phyloP scores from a whole-genome alignment of 306 rosid species.

The Trifolium repens region DNA sequence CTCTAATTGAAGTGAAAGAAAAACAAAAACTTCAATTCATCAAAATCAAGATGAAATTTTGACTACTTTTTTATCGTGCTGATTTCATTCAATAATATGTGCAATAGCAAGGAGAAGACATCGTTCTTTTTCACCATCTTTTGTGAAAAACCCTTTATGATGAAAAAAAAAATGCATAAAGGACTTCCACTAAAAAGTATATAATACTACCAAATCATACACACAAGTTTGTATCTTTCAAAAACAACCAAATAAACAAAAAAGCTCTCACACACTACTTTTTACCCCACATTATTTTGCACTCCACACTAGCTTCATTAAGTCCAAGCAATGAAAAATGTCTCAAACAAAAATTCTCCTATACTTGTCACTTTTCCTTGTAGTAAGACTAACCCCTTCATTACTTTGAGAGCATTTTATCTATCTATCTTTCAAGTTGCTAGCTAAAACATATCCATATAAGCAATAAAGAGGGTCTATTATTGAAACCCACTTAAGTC shows the following conservation, averaged over 20 bases:
- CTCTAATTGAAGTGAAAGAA: slow-evolving; percentile 3
- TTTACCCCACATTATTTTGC: slow-evolving; percentile 45
- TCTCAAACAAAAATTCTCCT: slow-evolving; percentile 39
- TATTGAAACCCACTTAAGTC: slow-evolving; percentile 55
- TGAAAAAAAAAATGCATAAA: slow-evolving; percentile 37
- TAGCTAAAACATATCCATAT: slow-evolving; percentile 45
- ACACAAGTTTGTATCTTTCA: slow-evolving; percentile 50
- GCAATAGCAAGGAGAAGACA: slow-evolving; percentile 37
- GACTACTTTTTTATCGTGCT: slow-evolving; percentile 39
- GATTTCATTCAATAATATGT: slow-evolving; percentile 15
- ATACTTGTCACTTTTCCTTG: slow-evolving; percentile 33
- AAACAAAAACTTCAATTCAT: not conserved
- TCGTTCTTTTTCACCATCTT: slow-evolving; percentile 42
- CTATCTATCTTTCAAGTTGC: slow-evolving; percentile 41
- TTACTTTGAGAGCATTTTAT: slow-evolving; percentile 25
- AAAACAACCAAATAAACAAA: slow-evolving; percentile 43
- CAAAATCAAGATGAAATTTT: slow-evolving; percentile 29
- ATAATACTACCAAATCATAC: slow-evolving; percentile 43
- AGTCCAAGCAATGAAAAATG: slow-evolving; percentile 37
- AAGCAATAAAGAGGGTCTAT: slow-evolving; percentile 50
- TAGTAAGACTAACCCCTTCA: not conserved
- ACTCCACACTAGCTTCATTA: slow-evolving; percentile 40
- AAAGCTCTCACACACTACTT: slow-evolving; percentile 45
- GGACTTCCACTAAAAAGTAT: slow-evolving; percentile 35
- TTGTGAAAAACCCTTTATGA: slow-evolving; percentile 37